Conservation (phyloP, 306 rosid species). For the Urtica urens region DNA sequence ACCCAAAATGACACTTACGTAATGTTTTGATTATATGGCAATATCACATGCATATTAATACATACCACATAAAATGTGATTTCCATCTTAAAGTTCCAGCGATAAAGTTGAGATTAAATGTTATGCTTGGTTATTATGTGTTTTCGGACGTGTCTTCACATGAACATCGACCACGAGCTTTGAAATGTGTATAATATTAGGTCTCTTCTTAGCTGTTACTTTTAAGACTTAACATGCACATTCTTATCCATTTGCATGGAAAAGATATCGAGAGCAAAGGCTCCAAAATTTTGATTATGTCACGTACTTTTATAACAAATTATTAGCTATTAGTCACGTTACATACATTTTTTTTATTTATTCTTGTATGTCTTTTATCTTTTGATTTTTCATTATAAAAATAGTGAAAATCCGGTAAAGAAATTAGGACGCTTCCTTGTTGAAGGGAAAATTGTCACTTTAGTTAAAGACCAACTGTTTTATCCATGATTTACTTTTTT, state of each 20-base stretch:
- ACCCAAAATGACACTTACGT: neutral
- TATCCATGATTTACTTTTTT: slow-evolving; percentile 10
- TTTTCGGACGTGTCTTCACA: neutral
- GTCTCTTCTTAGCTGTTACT: slow-evolving; percentile 2
- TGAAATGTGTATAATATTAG: neutral
- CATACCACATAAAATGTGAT: slow-evolving; percentile 23
- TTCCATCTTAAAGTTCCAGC: slow-evolving; percentile 3
- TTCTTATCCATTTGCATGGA: slow-evolving; percentile 18
- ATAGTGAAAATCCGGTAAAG: slow-evolving; percentile 1
- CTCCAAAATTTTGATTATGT: neutral
- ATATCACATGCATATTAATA: slow-evolving; percentile 18
- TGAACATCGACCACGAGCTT: neutral
- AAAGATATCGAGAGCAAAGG: neutral
- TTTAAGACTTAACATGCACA: neutral
- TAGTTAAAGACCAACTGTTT: slow-evolving; percentile 1
- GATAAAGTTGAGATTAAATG: slow-evolving; percentile 10
- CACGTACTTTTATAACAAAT: neutral
- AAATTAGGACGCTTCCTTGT: neutral
- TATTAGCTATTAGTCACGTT: neutral
- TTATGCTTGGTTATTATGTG: neutral
- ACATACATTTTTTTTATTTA: neutral
- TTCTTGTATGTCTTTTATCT: too few species aligned
- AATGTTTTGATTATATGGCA: slow-evolving; percentile 12
- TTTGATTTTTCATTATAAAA: too few species aligned
- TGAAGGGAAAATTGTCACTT: neutral